Evolutionary conservation across 352 stramenopile genomes (phyloP), one percentile per base, ranked within the genome.

Genomic region (Elongisporangium senticosum): DNA sequence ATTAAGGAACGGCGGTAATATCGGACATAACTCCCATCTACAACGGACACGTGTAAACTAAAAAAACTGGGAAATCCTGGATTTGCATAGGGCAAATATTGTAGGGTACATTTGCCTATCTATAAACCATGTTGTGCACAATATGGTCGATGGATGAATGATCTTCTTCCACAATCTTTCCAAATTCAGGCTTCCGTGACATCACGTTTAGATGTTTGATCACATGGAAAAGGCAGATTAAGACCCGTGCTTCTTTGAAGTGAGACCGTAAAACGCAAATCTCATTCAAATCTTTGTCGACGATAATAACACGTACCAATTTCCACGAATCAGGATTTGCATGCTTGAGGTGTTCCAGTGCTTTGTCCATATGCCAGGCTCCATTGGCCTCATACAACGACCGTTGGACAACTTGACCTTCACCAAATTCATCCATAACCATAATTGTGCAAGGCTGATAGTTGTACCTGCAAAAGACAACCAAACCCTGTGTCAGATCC

Each of bases 51-150:
- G n/a, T n/a, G n/a, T n/a, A n/a, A n/a, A n/a, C n/a, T n/a, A n/a
- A n/a, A n/a, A n/a, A n/a, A n/a, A n/a, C n/a, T n/a, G n/a, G n/a
- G n/a, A n/a, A n/a, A n/a, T n/a, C n/a, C n/a, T n/a, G n/a, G n/a
- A n/a, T n/a, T n/a, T n/a, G n/a, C n/a, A n/a, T n/a, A n/a, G n/a
- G n/a, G n/a, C n/a, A n/a, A n/a, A n/a, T n/a, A n/a, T n/a, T n/a
- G n/a, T n/a, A n/a, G n/a, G n/a, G n/a, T n/a, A n/a, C n/a, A n/a
- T n/a, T n/a, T n/a, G n/a, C n/a, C n/a, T n/a, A n/a, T n/a, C n/a
- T n/a, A 48, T 69, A 72, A 0, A 72, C 54, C 55, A 75, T 62
- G 48, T 63, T 64, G 49, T 65, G 61, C 2, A 75, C 15, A 11
- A 64, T 3, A n/a, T n/a, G n/a, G n/a, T n/a, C n/a, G n/a, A n/a